Conservation (phyloP, 805 yeast species). For the Torulaspora delbrueckii region DNA sequence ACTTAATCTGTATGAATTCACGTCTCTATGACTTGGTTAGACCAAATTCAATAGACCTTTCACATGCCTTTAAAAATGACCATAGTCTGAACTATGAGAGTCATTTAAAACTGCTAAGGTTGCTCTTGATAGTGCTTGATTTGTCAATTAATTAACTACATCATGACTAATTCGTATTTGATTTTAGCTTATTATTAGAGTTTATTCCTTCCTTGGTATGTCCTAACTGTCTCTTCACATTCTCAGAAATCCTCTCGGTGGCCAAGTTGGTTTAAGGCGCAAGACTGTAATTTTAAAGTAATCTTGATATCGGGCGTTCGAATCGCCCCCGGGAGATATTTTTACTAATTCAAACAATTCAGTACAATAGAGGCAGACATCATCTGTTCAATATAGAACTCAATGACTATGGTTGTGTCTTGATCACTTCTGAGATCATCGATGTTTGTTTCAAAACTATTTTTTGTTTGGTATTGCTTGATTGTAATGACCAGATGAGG, state of each 20-base stretch:
- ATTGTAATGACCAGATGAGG: constrained; percentile 1
- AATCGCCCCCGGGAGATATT: constrained; percentile 38
- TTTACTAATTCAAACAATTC: constrained; percentile 7
- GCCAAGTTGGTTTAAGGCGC: constrained; percentile 40
- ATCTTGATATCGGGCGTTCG: constrained; percentile 40
- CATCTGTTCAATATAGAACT: background rate
- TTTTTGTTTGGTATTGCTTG: background rate
- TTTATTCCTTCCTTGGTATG: background rate
- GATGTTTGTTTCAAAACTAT: background rate
- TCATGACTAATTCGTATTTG: too few relatives aligned
- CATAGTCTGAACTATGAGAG: too few relatives aligned
- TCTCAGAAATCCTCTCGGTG: constrained; percentile 31
- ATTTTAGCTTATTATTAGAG: too few relatives aligned
- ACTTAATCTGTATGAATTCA: too few relatives aligned
- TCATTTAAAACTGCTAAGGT: too few relatives aligned
- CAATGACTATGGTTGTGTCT: background rate
- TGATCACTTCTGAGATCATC: background rate
- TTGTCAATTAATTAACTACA: too few relatives aligned
- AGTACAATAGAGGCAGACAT: too few relatives aligned
- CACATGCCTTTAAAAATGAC: too few relatives aligned
- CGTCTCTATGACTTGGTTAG: too few relatives aligned
- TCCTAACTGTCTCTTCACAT: background rate
- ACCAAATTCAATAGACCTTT: too few relatives aligned
- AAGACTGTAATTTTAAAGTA: constrained; percentile 36
- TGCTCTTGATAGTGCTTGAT: too few relatives aligned